phyloP scores from a whole-genome alignment of 148 eudicot genomes.

The Pharnaceum exiguum region DNA sequence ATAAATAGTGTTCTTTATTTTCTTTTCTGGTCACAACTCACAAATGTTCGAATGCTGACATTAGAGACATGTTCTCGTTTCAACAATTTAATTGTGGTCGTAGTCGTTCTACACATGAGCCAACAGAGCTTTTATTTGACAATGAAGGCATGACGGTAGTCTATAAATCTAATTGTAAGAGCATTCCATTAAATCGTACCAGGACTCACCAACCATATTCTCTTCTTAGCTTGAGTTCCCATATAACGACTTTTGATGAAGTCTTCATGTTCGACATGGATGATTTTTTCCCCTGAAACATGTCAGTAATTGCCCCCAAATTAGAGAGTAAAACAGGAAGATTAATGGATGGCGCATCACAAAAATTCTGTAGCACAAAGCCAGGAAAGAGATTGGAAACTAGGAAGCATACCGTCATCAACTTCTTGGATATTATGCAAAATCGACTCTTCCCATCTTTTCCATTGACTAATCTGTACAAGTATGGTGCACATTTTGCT shows the following conservation, averaged over 20 bases:
- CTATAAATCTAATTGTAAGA: neutral
- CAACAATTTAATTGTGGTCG: too few relatives aligned
- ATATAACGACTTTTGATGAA: conserved; percentile 22
- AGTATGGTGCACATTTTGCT: neutral
- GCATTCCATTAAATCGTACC: neutral
- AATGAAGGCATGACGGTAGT: too few relatives aligned
- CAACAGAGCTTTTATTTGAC: neutral
- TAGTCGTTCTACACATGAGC: too few relatives aligned
- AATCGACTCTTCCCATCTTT: conserved; percentile 23
- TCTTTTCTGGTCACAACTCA: too few relatives aligned
- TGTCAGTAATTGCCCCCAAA: neutral
- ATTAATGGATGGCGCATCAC: too few relatives aligned
- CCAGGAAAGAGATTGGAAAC: neutral
- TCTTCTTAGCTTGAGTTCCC: conserved; percentile 25
- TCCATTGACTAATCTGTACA: conserved; percentile 25
- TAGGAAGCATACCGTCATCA: conserved; percentile 13
- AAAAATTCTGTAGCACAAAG: neutral
- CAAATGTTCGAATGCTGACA: too few relatives aligned
- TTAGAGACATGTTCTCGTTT: too few relatives aligned
- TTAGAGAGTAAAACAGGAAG: neutral
- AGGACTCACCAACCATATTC: conserved; percentile 28
- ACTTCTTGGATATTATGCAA: neutral
- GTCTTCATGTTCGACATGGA: conserved; percentile 14
- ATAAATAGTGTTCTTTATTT: too few relatives aligned
- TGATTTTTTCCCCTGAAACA: conserved; percentile 1